Base-by-base conservation (phyloP, 306 rosid genomes). In the Vigna hirtella region DNA sequence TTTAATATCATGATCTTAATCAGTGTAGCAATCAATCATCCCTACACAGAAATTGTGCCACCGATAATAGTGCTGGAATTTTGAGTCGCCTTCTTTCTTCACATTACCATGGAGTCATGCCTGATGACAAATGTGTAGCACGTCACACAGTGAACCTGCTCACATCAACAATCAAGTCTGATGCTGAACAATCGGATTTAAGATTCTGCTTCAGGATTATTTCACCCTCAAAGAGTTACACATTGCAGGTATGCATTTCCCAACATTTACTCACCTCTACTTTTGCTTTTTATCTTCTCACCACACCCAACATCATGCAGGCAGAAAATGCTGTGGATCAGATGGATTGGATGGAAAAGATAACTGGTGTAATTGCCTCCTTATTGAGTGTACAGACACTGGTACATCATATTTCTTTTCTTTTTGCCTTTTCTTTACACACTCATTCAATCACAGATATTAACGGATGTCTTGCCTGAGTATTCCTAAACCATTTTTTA, bases 161-260 rank as follows among this genome's bases (percentile, higher is more conserved):
- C 6, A 90, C 95, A 58, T 88, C 97, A 68, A 90, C 97, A 75
- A 92, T 92, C 76, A 92, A 92, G 90, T 14, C 65, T 66, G 97
- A 92, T 77, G 90, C 93, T 65, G 97, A 92, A 48, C 93, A 90
- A 74, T 28, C 91, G 40, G 97, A 91, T 83, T 83, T 92, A 79
- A 90, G 97, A 66, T 92, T 92, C 83, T 92, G 97, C 90, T 92
- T 92, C 82, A 88, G 95, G 89, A 88, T 92, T 74, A 81, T 92
- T 79, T 90, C 97, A 49, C 97, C 97, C 12, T 20, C 82, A 48
- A 92, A 90, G 83, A 79, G 59, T 59, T 90, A 79, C 52, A 90
- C 97, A 20, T 79, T 92, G 73, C 97, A 92, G 95, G 97, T 90
- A 81, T 42, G 62, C 71, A 61, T 38, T 30, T 38, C 53, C 57